Conservation (phyloP, 208 protist species). For the Leishmania tropica region DNA sequence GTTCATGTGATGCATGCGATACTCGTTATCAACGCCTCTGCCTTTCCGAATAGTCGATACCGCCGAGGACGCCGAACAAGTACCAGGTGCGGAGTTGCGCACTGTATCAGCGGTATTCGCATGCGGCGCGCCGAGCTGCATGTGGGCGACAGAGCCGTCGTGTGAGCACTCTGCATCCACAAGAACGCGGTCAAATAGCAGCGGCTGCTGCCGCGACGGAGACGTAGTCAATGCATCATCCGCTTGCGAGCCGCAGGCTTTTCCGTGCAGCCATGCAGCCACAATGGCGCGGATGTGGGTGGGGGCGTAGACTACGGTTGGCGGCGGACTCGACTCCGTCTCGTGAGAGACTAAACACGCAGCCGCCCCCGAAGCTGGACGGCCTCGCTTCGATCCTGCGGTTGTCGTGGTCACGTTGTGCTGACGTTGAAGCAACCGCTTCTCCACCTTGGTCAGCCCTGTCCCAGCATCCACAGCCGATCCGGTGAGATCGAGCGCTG, state of each 20-base stretch:
- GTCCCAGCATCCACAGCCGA: slow-evolving; percentile 9
- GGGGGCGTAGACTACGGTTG: slow-evolving; percentile 31
- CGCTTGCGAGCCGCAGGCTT: not conserved
- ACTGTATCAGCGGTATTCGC: not conserved
- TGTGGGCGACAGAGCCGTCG: slow-evolving; percentile 84
- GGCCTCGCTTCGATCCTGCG: slow-evolving; percentile 6
- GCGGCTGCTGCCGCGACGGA: not conserved
- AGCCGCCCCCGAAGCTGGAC: not conserved
- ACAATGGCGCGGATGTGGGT: not conserved
- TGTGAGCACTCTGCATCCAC: slow-evolving; percentile 93
- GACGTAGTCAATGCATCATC: not conserved
- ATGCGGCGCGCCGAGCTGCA: slow-evolving; percentile 34
- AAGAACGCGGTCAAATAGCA: slow-evolving; percentile 81
- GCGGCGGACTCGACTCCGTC: not conserved
- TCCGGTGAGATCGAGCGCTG: slow-evolving; percentile 24
- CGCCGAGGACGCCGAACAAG: not conserved
- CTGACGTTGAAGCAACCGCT: slow-evolving; percentile 17
- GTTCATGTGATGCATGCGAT: slow-evolving; percentile 70
- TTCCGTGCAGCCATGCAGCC: not conserved
- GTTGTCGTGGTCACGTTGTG: not conserved
- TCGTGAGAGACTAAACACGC: not conserved
- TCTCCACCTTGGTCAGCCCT: slow-evolving; percentile 37
- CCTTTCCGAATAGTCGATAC: slow-evolving; percentile 12
- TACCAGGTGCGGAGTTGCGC: not conserved
- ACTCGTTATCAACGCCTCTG: slow-evolving; percentile 57